Base-by-base conservation (phyloP, 2,329 filamentous ascomycete genomes). In the Pseudogymnoascus sp. region DNA sequence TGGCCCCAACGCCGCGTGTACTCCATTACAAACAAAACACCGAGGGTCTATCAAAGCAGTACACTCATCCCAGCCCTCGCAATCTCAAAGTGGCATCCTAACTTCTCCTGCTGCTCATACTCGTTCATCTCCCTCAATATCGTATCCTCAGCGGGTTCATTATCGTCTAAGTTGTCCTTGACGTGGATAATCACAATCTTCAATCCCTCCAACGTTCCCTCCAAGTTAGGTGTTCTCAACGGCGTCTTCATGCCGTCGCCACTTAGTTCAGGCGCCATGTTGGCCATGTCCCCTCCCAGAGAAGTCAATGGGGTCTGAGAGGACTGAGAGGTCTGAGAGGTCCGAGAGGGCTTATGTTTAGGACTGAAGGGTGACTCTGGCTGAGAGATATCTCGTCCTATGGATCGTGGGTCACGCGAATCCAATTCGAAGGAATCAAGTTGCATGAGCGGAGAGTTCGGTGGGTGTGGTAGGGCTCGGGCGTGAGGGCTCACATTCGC, bases 171-270 rank as follows among this genome's bases (percentile, higher is more conserved):
- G 21, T 83, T 88, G 68, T 97, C 93, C 74, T 99, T 99, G 71
- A 97, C 84, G 73, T 99, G 95, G 39, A 97, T 97, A 63, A 97
- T 85, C 60, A 97, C 86, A 1, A 99, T 80, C 67, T 86, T 89
- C 29, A 97, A 73, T 0, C 91, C 92, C 62, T 81, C 78, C 4
- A 99, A 79, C 5, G 63, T 64, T 12, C 45, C 37, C 12, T 45
- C 40, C 11, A 62, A 60, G n/a, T 62, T 62, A 21, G 63, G 60
- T 7, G 39, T 61, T 39, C 63, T 40, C 7, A 34, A 29, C 4
- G 11, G 51, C 4, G n/a, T 18, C 29, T 18, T 57, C n/a, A 7
- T 18, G 29, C 29, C 16, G 7, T 57, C 29, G 7, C 51, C 51
- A 16, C 51, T 36, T 34, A 57, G 51, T 57, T 57, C 51, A 18